Percentiles rank a stretch among this genome's conserved stretches.
Evolutionary conservation across 371 early-diverging fungal genomes (phyloP).

Genomic region (Saksenaea vasiformis): DNA sequence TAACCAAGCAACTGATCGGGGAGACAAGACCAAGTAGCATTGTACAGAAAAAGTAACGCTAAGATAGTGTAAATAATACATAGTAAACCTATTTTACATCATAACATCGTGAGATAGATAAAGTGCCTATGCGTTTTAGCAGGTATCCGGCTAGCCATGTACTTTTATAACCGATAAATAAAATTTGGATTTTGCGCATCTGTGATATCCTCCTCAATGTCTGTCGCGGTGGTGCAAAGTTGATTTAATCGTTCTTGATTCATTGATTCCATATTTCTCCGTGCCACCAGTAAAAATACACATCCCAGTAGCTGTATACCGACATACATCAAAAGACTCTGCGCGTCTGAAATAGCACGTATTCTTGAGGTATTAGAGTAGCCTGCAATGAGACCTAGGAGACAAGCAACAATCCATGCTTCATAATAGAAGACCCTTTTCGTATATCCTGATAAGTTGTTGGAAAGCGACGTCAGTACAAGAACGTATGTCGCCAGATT

Average conservation of each 20-base stretch:
- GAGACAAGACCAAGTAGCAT: too few relatives aligned
- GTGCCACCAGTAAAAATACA: neutral
- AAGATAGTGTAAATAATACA: too few relatives aligned
- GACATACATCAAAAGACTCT: neutral
- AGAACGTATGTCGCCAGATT: conserved; percentile 4
- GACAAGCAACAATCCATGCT: neutral
- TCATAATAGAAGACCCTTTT: conserved; percentile 1
- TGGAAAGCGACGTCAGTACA: conserved; percentile 4
- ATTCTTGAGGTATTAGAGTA: neutral
- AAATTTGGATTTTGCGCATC: conserved; percentile 19
- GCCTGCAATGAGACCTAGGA: neutral
- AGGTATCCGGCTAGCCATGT: too few relatives aligned
- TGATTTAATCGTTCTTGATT: conserved; percentile 3
- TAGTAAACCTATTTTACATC: too few relatives aligned
- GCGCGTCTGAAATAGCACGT: neutral
- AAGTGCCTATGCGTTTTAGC: too few relatives aligned
- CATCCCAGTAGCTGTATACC: neutral
- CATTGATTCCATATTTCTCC: conserved; percentile 8
- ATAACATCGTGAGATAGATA: too few relatives aligned
- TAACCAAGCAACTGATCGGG: too few relatives aligned
- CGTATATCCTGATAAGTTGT: conserved; percentile 3
- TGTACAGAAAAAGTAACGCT: too few relatives aligned
- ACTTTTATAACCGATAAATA: conserved; percentile 17
- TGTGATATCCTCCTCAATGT: conserved; percentile 18
- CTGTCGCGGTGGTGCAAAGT: neutral